Conservation (phyloP, 2,329 filamentous ascomycete genomes). For the Hortaea werneckii region DNA sequence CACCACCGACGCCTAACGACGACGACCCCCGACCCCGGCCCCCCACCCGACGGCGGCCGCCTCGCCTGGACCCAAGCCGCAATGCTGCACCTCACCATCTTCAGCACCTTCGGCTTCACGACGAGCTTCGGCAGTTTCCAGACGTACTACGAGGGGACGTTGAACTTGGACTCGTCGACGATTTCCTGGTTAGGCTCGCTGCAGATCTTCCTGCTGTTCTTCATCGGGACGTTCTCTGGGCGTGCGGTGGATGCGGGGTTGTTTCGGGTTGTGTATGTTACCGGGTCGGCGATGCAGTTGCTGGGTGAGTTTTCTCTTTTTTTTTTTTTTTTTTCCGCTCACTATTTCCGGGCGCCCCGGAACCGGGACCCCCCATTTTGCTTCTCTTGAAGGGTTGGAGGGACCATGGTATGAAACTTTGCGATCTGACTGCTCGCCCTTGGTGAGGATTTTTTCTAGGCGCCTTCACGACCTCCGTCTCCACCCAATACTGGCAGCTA, state of each 20-base stretch:
- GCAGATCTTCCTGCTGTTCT: conserved; percentile 43
- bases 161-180: conserved; percentile 29
- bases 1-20: neutral
- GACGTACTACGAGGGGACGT: conserved; percentile 32
- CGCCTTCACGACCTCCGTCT: conserved; percentile 44
- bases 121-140: conserved; percentile 32
- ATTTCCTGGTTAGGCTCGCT: conserved; percentile 46
- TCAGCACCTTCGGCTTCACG: conserved; percentile 23
- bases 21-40: conserved; percentile 21
- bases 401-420: too few relatives aligned
- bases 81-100: conserved; percentile 23
- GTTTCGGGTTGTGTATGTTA: conserved; percentile 34
- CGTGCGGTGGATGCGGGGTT: conserved; percentile 44
- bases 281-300: conserved; percentile 34
- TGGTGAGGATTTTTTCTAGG: conserved; percentile 25
- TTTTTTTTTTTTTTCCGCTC: neutral
- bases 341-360: too few relatives aligned
- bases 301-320: conserved; percentile 10
- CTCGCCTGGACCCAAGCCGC: conserved; percentile 25
- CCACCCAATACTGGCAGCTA: conserved; percentile 42
- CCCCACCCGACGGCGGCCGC: conserved; percentile 33
- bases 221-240: conserved; percentile 42
- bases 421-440: too few relatives aligned
- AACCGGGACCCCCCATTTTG: too few relatives aligned
- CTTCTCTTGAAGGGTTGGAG: too few relatives aligned